Evolutionary conservation across 73 alveolate genomes (phyloP), one percentile per base, ranked within the genome.

Genomic region (Tetrahymena borealis): DNA sequence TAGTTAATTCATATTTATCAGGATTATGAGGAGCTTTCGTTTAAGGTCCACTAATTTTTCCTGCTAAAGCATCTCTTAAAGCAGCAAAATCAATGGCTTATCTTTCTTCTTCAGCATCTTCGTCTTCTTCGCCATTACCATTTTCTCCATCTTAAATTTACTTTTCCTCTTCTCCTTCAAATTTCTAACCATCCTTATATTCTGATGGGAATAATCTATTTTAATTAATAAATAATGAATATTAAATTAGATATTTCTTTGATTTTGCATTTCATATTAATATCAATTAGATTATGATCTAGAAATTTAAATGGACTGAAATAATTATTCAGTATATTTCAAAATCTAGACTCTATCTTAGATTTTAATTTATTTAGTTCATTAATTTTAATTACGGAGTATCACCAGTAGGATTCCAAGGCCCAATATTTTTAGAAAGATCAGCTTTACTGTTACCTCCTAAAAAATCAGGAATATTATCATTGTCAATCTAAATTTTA

Each of bases 371-470:
- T 33, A 15, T 15, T 60, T 91, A 90, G 31, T 38, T 12, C 35
- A 79, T 92, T 0, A 40, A 42, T 33, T 91, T 91, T 37, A 91
- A 91, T 28, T 79, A 91, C 91, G 95, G 95, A 24, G 43, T 38
- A 31, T 40, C 78, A 7, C 98, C 98, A 91, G 94, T 92, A 28
- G 98, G 98, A 95, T 95, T 95, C 98, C 98, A 95, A 10, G 98
- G 98, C 10, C 98, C 98, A 3, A 95, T 91, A 91, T 95, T 95
- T n/a, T 93, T 78, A 40, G 92, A 95, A 2, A 95, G 94, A 38
- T 90, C 95, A 90, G 98, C 96, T 38, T 92, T 95, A 12, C 98
- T 96, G 39, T 93, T 93, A 1, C 99, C 99, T 39, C 98, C 98
- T 36, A 97, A 39, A 42, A 95, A 93, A 13, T 91, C 95, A 92